Base-by-base conservation (phyloP, 2,329 filamentous ascomycete genomes). In the Leptographium lundbergii region DNA sequence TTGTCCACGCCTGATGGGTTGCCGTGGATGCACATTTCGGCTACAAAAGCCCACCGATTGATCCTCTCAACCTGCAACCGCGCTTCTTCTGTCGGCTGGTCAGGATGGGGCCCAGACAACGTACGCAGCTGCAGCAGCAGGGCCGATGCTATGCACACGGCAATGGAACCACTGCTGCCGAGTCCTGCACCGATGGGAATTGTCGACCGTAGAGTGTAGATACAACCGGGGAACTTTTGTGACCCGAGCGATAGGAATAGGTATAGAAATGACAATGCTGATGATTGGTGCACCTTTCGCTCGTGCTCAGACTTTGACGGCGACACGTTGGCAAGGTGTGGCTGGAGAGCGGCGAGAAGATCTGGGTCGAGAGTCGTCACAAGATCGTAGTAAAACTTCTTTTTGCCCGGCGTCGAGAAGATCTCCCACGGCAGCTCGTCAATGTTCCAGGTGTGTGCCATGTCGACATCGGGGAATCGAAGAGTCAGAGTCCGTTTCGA, bases 1-100 rank as follows among this genome's bases (percentile, higher is more conserved):
- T 99, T 99, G 73, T 99, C 94, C 51, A 99, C 89, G 0, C 94
- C 94, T 0, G 90, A 96, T 0, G 94, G 94, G 68, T 95, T 97
- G 45, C 92, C 94, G 69, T 99, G 94, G 63, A 97, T 96, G 73
- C 91, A 94, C 84, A 97, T 88, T 71, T 99, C 94, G 27, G 88
- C 88, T 0, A 99, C 94, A 71, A 96, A 97, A 0, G 94, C 91
- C 94, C 95, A 99, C 62, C 88, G 82, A 72, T 99, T 99, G 74
- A 99, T 96, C 63, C 92, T 85, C 74, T 97, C 91, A 34, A 97
- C 81, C 70, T 99, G 92, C 51, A 91, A 73, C 61, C 88, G 85
- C n/a, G 89, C 89, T 73, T 99, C 94, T 58, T 90, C 85, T 0
- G 84, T 74, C 4, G 91, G 89, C 71, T 97, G 92, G 67, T 97